These are phyloP conservation scores for Zygotorulaspora danielsina DNA, from an alignment of 805 yeast genomes.

Conservation along the genomic window DNA sequence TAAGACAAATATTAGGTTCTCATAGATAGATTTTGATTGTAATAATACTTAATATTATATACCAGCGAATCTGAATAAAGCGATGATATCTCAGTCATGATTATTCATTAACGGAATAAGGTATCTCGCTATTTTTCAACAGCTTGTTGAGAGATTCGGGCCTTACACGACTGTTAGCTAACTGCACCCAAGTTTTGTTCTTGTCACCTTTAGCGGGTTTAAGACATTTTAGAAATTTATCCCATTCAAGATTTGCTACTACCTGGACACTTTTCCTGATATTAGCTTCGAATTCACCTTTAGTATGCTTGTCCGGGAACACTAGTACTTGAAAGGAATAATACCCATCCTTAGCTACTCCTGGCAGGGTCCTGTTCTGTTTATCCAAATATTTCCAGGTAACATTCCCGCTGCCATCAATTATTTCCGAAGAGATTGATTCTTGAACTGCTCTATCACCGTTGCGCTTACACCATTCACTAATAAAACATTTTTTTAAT, in stretches of 20 bases:
- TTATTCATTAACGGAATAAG: conserved; percentile 8
- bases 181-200: conserved; percentile 21
- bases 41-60: neutral
- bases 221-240: conserved; percentile 14
- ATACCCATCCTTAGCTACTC: conserved; percentile 33
- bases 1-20: too few species aligned
- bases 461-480: conserved; percentile 26
- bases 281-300: conserved; percentile 14
- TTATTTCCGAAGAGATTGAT: neutral
- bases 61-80: too few species aligned
- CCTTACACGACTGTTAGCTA: conserved; percentile 16
- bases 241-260: conserved; percentile 26
- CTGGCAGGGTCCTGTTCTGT: conserved; percentile 16
- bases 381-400: conserved; percentile 3
- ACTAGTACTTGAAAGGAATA: conserved; percentile 24
- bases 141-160: conserved; percentile 13
- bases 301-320: conserved; percentile 22
- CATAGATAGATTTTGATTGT: conserved; percentile 1
- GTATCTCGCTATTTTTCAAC: conserved; percentile 14
- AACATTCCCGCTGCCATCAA: neutral
- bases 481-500: conserved; percentile 17
- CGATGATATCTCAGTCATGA: too few species aligned
- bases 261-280: conserved; percentile 18
- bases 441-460: conserved; percentile 23
- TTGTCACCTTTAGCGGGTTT: conserved; percentile 1